These are phyloP conservation scores for Hyaloscypha finlandica DNA, from an alignment of 495 filamentous ascomycete genomes.

Conservation along the genomic window DNA sequence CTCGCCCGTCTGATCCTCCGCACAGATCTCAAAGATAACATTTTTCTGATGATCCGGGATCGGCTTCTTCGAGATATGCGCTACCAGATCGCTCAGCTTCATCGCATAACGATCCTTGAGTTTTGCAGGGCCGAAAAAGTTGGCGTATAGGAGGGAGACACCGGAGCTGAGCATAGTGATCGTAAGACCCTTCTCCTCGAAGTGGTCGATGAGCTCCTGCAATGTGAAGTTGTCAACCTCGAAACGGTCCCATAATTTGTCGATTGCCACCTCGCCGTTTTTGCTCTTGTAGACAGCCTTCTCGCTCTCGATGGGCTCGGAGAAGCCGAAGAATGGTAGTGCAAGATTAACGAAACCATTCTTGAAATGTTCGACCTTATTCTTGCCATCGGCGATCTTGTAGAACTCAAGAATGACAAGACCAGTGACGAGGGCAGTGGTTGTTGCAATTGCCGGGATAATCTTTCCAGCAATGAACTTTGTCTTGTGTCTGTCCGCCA, in stretches of 20 bases:
- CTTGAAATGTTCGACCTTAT: conserved; percentile 95
- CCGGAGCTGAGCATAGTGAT: conserved; percentile 95
- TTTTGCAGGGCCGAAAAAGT: conserved; percentile 89
- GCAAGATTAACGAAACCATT: conserved; percentile 98
- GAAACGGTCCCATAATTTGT: conserved; percentile 98
- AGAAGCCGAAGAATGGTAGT: conserved; percentile 96
- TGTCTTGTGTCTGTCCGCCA: conserved; percentile 92
- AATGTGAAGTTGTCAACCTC: conserved; percentile 87
- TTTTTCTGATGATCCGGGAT: conserved; percentile 92
- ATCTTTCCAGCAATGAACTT: conserved; percentile 99
- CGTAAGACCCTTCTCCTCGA: conserved; percentile 74
- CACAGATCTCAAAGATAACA: conserved; percentile 93
- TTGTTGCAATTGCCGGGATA: conserved; percentile 97
- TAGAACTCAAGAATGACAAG: conserved; percentile 90
- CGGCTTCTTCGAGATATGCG: conserved; percentile 85
- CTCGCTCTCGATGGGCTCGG: conserved; percentile 88
- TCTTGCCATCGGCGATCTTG: conserved; percentile 96
- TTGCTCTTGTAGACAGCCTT: conserved; percentile 84
- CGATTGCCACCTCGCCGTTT: conserved; percentile 78
- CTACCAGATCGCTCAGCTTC: conserved; percentile 80
- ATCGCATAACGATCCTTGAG: conserved; percentile 68
- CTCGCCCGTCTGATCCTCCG: conserved; percentile 85
- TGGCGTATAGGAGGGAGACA: conserved; percentile 93
- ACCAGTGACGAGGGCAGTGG: conserved; percentile 93
- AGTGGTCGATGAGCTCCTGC: conserved; percentile 77